Conservation (phyloP, 257 asterid species). For the Capsicum pubescens region DNA sequence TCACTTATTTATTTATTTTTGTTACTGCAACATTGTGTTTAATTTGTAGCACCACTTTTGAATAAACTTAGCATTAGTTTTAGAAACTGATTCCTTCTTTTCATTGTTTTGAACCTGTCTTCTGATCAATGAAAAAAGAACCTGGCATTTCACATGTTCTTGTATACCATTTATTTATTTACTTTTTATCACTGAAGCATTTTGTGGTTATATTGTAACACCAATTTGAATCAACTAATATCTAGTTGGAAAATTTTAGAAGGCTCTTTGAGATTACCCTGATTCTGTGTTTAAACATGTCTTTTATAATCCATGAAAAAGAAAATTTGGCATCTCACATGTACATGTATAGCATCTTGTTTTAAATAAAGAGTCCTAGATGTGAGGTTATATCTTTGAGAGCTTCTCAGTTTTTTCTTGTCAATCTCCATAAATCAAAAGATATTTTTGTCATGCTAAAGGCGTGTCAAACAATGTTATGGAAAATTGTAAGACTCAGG, state of each 20-base stretch:
- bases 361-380: not conserved
- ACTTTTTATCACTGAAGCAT: constrained; percentile 7
- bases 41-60: not conserved
- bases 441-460: constrained; percentile 13
- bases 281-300: not conserved
- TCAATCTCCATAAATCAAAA: not conserved
- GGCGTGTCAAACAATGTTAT: not conserved
- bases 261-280: not conserved
- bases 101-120: not conserved
- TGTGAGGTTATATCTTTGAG: not conserved
- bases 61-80: constrained; percentile 14
- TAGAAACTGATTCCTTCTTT: not conserved
- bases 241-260: not conserved
- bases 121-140: constrained; percentile 3
- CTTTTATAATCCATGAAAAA: not conserved
- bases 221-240: not conserved
- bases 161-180: constrained; percentile 5
- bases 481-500: not conserved
- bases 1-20: constrained; percentile 14
- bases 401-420: not conserved
- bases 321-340: not conserved
- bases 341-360: not conserved
- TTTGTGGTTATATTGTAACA: constrained; percentile 12
- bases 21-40: not conserved
- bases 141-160: not conserved